Evolutionary conservation across 805 yeast species (phyloP).

Genomic region (Wickerhamomyces xylosicus): DNA sequence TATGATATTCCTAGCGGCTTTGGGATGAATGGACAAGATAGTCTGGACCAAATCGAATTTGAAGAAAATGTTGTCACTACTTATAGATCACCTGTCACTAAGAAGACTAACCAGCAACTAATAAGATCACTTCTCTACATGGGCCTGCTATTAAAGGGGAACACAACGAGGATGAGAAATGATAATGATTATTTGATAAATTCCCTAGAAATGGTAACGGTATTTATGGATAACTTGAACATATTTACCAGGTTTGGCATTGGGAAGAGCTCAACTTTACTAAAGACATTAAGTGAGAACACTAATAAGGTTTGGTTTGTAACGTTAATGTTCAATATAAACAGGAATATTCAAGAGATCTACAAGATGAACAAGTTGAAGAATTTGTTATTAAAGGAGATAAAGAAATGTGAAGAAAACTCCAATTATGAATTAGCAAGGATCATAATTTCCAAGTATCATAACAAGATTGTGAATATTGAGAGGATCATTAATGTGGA

Average conservation of each 20-base stretch:
- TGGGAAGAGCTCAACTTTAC: conserved; percentile 5
- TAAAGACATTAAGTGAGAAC: conserved; percentile 2
- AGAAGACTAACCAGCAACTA: conserved; percentile 5
- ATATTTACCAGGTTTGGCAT: conserved; percentile 9
- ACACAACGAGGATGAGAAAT: background rate
- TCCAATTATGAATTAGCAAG: conserved; percentile 1
- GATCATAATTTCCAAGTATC: conserved; percentile 7
- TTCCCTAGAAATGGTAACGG: conserved; percentile 9
- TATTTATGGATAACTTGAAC: conserved; percentile 12
- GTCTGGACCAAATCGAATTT: background rate
- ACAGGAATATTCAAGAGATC: conserved; percentile 4
- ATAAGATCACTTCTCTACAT: conserved; percentile 8
- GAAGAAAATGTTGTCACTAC: background rate
- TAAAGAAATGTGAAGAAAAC: conserved; percentile 4
- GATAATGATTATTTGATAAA: conserved; percentile 6
- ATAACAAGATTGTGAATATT: conserved; percentile 5
- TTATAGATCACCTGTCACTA: background rate
- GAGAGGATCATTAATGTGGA: conserved; percentile 3
- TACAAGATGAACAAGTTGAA: conserved; percentile 3
- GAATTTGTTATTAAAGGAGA: conserved; percentile 2
- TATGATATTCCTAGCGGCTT: background rate
- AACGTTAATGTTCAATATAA: conserved; percentile 8
- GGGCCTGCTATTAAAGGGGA: conserved; percentile 7
- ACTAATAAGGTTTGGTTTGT: conserved; percentile 13
- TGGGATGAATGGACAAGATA: background rate